Base-by-base conservation (phyloP, 1,284 basidiomycete genomes). In the Fistulina hepatica region DNA sequence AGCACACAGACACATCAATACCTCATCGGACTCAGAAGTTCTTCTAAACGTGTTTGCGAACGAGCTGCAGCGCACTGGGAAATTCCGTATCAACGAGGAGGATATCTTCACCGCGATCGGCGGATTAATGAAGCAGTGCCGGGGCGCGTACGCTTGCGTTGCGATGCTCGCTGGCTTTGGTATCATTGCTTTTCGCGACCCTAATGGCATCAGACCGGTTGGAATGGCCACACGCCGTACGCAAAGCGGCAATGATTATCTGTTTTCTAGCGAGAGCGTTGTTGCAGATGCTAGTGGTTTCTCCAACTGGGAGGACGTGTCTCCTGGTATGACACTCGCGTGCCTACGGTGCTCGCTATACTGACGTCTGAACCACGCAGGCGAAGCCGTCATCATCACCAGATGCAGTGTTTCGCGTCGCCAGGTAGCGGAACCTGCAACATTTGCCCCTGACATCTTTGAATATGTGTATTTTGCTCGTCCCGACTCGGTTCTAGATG, bases 151-250 rank as follows among this genome's bases (percentile, higher is more conserved):
- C 62, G 93, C 93, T 1, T 97, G 94, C 56, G 83, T 93, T 15
- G 92, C 88, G 19, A 97, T 98, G 94, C 75, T 99, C 25, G 95
- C 95, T 30, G 95, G 95, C 27, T 98, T 98, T 59, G 95, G 95
- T 5, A 84, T 98, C 49, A 93, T 99, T 54, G 95, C 89, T 1
- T 99, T 98, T 69, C 75, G 95, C 45, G 95, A 99, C 59, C 95
- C 94, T n/a, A 97, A 97, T 57, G 94, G 94, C 40, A 97, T 99
- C 49, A 76, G 94, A 24, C 95, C 94, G 1, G 66, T 92, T 17
- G 92, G 92, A 3, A 74, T 91, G 67, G 90, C 76, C 4, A 70
- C 71, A 13, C 70, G 89, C 39, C 72, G 71, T 47, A 59, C 61
- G 6, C 9, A 13, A 19, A n/a, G 11, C 28, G 82, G 82, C 4